These are phyloP conservation scores for Cladophialophora yegresii DNA, from an alignment of 2,329 filamentous ascomycete species.

Conservation along the genomic window DNA sequence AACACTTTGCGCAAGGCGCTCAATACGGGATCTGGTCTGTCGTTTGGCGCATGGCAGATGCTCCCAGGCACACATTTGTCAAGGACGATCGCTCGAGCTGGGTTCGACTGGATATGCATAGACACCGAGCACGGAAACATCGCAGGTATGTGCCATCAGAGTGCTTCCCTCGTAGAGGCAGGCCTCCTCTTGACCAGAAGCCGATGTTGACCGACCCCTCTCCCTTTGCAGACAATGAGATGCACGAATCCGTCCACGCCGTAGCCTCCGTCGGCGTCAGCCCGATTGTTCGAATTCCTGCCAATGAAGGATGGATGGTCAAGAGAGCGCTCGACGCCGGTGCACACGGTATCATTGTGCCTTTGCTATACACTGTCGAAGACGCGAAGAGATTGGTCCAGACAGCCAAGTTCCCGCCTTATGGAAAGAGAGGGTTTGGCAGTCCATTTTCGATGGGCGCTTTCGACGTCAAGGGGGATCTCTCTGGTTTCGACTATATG, in stretches of 20 bases:
- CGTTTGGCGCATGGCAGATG: slow-evolving; percentile 62
- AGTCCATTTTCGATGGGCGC: slow-evolving; percentile 56
- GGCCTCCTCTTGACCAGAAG: neutral
- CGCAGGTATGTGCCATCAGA: slow-evolving; percentile 44
- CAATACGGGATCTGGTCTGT: slow-evolving; percentile 50
- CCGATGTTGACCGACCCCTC: neutral
- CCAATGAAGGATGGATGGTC: slow-evolving; percentile 64
- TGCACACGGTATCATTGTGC: slow-evolving; percentile 61
- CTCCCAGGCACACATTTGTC: slow-evolving; percentile 58
- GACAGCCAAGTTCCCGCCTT: slow-evolving; percentile 59
- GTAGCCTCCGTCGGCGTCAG: slow-evolving; percentile 48
- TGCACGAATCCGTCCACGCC: slow-evolving; percentile 58
- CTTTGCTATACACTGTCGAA: slow-evolving; percentile 55
- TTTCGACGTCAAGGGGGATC: slow-evolving; percentile 44
- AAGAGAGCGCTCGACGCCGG: slow-evolving; percentile 63
- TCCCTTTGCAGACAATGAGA: slow-evolving; percentile 41
- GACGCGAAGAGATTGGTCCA: slow-evolving; percentile 56
- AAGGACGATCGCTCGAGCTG: slow-evolving; percentile 55
- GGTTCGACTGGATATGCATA: slow-evolving; percentile 58
- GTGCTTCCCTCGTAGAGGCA: neutral
- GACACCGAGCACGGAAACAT: slow-evolving; percentile 61
- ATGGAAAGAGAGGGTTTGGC: slow-evolving; percentile 58
- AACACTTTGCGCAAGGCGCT: slow-evolving; percentile 58
- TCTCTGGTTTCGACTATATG: slow-evolving; percentile 52
- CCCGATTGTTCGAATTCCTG: slow-evolving; percentile 53